These are phyloP conservation scores for Porphyrellus sp. DNA, from an alignment of 1,284 basidiomycete species.

Conservation along the genomic window DNA sequence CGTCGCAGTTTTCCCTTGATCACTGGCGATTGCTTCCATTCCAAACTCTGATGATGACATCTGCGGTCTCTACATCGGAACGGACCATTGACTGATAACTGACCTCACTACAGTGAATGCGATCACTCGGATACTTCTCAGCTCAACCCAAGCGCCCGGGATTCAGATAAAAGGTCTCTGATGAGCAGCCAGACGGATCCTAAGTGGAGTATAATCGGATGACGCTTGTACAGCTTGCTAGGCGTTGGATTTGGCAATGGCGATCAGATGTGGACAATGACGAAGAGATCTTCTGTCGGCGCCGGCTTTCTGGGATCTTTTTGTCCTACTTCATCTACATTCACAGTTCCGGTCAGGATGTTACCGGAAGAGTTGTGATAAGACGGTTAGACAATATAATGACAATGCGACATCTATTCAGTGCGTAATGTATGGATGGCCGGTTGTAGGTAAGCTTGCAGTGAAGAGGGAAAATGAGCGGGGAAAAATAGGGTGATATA, in stretches of 20 bases:
- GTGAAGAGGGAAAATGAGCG: not conserved
- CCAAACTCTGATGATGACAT: constrained; percentile 12
- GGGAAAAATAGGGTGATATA: not conserved
- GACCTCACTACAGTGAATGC: constrained; percentile 59
- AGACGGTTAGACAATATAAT: constrained; percentile 2
- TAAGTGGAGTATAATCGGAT: constrained; percentile 1
- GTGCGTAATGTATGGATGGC: not conserved
- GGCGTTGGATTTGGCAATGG: constrained; percentile 21
- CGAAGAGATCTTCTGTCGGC: constrained; percentile 2
- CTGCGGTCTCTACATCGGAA: constrained; percentile 1
- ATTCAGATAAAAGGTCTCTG: constrained; percentile 56
- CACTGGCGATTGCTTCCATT: constrained; percentile 5
- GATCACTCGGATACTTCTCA: constrained; percentile 75
- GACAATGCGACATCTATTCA: not conserved
- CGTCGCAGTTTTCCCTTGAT: no score
- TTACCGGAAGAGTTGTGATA: not conserved
- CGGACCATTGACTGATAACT: not conserved
- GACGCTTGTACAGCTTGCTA: constrained; percentile 25
- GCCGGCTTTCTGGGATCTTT: constrained; percentile 2
- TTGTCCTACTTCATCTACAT: not conserved
- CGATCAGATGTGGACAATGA: constrained; percentile 23
- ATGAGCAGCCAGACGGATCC: constrained; percentile 8
- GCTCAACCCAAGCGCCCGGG: constrained; percentile 83
- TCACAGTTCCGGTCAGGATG: not conserved
- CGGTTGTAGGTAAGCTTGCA: not conserved